Evolutionary conservation across 352 stramenopile species (phyloP).

Genomic region (Phytophthora hybrid): DNA sequence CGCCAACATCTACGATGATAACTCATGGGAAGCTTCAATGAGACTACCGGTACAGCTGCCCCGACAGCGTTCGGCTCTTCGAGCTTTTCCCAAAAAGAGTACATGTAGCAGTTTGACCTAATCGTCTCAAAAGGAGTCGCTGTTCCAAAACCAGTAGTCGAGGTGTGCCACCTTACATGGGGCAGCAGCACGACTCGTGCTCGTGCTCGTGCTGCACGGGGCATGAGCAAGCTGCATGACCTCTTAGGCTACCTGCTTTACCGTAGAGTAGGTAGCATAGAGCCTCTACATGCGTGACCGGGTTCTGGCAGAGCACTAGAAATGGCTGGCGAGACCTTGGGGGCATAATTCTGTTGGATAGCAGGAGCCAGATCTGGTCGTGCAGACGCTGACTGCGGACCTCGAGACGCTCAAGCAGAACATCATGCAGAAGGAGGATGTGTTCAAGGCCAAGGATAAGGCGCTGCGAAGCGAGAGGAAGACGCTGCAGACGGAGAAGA

Average conservation of each 20-base stretch:
- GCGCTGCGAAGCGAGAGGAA: conserved; percentile 55
- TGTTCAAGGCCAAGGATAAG: conserved; percentile 72
- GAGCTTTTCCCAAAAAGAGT: no score
- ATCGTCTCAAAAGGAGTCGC: no score
- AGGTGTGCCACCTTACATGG: background rate
- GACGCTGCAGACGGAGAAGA: conserved; percentile 70
- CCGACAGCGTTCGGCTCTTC: background rate
- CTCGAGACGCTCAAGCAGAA: conserved; percentile 62
- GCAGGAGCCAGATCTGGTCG: conserved; percentile 47
- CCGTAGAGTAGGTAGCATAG: no score
- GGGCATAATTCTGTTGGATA: conserved; percentile 55
- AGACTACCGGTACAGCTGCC: no score
- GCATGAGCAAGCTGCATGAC: conserved; percentile 67
- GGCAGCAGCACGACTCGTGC: conserved; percentile 36
- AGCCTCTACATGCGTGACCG: conserved; percentile 56
- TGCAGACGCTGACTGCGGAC: conserved; percentile 57
- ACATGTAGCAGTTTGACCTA: no score
- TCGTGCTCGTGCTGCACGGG: no score
- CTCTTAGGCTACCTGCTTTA: conserved; percentile 62
- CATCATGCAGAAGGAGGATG: conserved; percentile 64
- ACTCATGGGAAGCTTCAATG: no score
- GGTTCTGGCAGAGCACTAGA: conserved; percentile 55
- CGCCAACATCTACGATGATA: background rate
- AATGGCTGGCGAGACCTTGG: conserved; percentile 55
- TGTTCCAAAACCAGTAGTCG: no score